Evolutionary conservation across 495 filamentous ascomycete genomes (phyloP).

Genomic region (Lophium mytilinum): DNA sequence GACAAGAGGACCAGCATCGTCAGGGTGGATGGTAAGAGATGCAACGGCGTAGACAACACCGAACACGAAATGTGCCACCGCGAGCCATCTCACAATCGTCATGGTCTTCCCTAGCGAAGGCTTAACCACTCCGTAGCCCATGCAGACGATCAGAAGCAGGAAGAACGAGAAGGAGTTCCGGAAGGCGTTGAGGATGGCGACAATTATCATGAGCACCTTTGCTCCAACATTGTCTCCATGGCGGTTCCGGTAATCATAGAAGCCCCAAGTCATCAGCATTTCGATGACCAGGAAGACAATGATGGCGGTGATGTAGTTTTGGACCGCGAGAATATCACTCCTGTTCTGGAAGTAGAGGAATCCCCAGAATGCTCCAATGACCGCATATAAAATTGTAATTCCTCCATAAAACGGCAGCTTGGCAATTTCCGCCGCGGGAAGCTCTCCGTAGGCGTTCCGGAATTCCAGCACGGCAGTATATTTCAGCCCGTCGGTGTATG

Average conservation of each 20-base stretch:
- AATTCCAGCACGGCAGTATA: conserved; percentile 84
- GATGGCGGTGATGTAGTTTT: conserved; percentile 98
- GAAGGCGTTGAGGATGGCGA: conserved; percentile 83
- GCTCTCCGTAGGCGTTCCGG: conserved; percentile 90
- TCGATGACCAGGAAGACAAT: conserved; percentile 89
- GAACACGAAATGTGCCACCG: conserved; percentile 87
- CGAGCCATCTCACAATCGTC: conserved; percentile 86
- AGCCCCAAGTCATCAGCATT: conserved; percentile 97
- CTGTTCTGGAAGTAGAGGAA: conserved; percentile 95
- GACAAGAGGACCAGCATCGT: conserved; percentile 77
- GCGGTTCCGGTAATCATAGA: conserved; percentile 91
- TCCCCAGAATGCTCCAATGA: conserved; percentile 81
- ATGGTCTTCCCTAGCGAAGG: conserved; percentile 88
- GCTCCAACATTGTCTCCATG: conserved; percentile 77
- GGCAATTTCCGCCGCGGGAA: conserved; percentile 88
- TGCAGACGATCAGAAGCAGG: conserved; percentile 95
- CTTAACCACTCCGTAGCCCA: conserved; percentile 98
- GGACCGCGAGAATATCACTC: conserved; percentile 90
- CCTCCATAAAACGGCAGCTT: conserved; percentile 97
- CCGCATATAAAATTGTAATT: conserved; percentile 86
- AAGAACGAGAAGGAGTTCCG: conserved; percentile 99
- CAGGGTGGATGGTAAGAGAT: conserved; percentile 79
- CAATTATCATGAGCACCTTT: conserved; percentile 79
- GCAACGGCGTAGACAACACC: conserved; percentile 89
- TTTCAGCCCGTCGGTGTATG: conserved; percentile 47